A percentile compares a stretch with the other conserved stretches of the same genome.
Conservation (phyloP, 441 rosid species). For the Gossypium aridum region DNA sequence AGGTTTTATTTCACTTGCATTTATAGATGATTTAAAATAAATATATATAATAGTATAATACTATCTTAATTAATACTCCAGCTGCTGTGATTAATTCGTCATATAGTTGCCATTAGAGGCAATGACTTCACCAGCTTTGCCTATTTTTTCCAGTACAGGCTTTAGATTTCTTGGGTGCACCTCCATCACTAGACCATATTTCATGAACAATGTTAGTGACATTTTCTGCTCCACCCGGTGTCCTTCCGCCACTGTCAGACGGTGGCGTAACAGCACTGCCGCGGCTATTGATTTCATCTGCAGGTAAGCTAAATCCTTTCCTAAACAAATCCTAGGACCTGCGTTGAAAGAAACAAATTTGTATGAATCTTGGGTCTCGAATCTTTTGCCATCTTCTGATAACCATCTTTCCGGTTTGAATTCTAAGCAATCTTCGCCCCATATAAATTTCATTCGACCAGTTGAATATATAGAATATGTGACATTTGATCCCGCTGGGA, state of each 20-base stretch:
- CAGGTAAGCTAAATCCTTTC: constrained; percentile 75
- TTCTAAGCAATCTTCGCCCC: constrained; percentile 74
- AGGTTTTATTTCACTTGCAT: neutral
- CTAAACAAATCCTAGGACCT: constrained; percentile 73
- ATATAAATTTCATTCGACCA: constrained; percentile 57
- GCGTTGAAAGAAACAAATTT: constrained; percentile 71
- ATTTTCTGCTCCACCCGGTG: constrained; percentile 81
- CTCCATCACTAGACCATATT: constrained; percentile 54
- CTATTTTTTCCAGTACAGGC: constrained; percentile 25
- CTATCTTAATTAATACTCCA: neutral
- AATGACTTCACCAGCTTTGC: neutral
- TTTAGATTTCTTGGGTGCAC: constrained; percentile 49
- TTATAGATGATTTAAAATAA: neutral
- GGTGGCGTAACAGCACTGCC: constrained; percentile 57
- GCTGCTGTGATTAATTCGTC: constrained; percentile 14
- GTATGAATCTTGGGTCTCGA: constrained; percentile 34
- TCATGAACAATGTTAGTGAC: constrained; percentile 89
- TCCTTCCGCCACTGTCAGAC: constrained; percentile 41
- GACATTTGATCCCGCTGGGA: constrained; percentile 62
- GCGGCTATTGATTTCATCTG: constrained; percentile 80
- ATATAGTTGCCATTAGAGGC: neutral
- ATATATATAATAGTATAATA: too few relatives aligned
- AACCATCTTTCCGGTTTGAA: constrained; percentile 79
- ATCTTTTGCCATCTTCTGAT: constrained; percentile 33
- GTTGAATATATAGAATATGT: constrained; percentile 69